Evolutionary conservation across 2,329 filamentous ascomycete species (phyloP).

Genomic region (Beauveria caledonica): DNA sequence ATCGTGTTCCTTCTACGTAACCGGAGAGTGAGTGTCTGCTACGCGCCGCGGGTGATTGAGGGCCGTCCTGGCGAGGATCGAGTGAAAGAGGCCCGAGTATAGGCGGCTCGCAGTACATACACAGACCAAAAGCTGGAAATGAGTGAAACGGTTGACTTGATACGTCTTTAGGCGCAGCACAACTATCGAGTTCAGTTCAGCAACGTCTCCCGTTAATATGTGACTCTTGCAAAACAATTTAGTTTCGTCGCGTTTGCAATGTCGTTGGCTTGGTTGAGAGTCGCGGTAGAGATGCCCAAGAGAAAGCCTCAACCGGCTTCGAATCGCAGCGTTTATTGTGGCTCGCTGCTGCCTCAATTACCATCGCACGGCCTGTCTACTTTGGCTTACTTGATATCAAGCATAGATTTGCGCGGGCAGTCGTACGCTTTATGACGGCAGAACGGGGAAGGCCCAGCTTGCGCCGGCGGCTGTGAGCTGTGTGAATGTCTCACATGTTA

Average conservation of each 20-base stretch:
- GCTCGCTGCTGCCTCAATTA: too few relatives aligned
- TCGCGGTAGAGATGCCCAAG: too few relatives aligned
- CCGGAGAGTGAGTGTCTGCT: neutral
- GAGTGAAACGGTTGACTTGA: neutral
- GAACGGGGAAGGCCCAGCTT: too few relatives aligned
- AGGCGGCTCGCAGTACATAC: neutral
- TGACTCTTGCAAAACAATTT: neutral
- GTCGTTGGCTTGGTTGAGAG: neutral
- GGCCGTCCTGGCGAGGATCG: neutral
- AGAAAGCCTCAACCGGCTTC: too few relatives aligned
- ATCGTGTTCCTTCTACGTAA: too few relatives aligned
- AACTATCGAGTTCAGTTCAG: neutral
- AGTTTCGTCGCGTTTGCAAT: neutral
- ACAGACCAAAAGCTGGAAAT: neutral
- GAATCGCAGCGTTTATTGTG: too few relatives aligned
- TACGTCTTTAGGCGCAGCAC: neutral
- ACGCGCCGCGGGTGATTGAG: neutral
- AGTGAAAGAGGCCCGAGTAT: conserved; percentile 5
- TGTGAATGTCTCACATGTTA: too few relatives aligned
- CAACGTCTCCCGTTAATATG: neutral
- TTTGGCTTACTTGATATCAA: too few relatives aligned
- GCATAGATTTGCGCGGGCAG: too few relatives aligned
- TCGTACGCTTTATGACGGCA: too few relatives aligned
- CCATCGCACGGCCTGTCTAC: too few relatives aligned
- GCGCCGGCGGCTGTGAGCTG: too few relatives aligned